Evolutionary conservation across 2,329 filamentous ascomycete species (phyloP).

Genomic region (Verticillium albo-atrum): DNA sequence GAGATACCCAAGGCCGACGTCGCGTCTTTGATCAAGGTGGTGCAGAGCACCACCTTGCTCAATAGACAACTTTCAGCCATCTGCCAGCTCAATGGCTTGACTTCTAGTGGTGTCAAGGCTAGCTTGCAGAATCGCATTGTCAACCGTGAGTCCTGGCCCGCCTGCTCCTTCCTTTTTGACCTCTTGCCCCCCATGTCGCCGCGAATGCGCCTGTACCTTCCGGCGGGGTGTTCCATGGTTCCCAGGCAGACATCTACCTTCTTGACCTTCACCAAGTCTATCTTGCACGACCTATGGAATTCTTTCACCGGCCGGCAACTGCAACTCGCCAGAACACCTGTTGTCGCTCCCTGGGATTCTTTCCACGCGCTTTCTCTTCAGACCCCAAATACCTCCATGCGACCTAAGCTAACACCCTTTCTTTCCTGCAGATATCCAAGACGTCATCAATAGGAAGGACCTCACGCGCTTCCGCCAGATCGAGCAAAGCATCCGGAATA

Average conservation of each 20-base stretch:
- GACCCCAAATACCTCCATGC: background rate
- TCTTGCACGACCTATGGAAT: too few species aligned
- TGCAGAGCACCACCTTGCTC: conserved; percentile 39
- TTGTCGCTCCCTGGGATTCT: too few species aligned
- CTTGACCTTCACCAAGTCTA: background rate
- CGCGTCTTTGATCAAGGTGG: conserved; percentile 36
- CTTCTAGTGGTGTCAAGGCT: conserved; percentile 80
- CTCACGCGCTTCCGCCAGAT: conserved; percentile 37
- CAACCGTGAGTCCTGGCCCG: conserved; percentile 56
- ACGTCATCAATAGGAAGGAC: conserved; percentile 30
- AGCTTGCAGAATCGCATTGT: conserved; percentile 75
- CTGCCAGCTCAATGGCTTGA: conserved; percentile 68
- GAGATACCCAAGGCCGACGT: conserved; percentile 36
- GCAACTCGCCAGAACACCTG: too few species aligned
- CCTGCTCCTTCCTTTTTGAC: conserved; percentile 1
- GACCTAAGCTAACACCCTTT: background rate
- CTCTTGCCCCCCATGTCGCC: conserved; percentile 4
- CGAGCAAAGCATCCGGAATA: conserved; percentile 32
- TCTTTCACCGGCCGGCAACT: too few species aligned
- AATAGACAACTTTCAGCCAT: conserved; percentile 70
- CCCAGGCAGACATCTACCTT: background rate
- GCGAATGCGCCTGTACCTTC: background rate
- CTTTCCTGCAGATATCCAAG: conserved; percentile 36
- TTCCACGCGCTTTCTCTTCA: too few species aligned
- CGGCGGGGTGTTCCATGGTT: background rate